Evolutionary conservation across 371 early-diverging fungal genomes (phyloP).

Genomic region (Apophysomyces elegans): DNA sequence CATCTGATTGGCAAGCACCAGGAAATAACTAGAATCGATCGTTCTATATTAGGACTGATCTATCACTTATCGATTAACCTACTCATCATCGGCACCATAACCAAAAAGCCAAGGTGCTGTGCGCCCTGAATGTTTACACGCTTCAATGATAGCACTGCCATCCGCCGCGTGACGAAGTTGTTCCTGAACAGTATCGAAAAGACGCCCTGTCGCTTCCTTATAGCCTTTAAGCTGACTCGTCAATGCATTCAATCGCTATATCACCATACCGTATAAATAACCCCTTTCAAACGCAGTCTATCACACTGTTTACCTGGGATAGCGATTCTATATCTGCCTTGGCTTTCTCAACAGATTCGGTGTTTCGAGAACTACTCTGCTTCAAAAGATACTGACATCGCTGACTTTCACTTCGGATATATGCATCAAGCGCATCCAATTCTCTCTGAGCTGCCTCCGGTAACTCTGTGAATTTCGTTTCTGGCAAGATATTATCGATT

Average conservation of each 20-base stretch:
- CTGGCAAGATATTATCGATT: slow-evolving; percentile 44
- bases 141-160: slow-evolving; percentile 42
- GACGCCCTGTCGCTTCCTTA: slow-evolving; percentile 26
- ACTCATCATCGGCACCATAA: slow-evolving; percentile 45
- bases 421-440: slow-evolving; percentile 43
- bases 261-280: neutral
- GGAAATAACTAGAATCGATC: slow-evolving; percentile 34
- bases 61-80: slow-evolving; percentile 14
- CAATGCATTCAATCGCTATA: slow-evolving; percentile 46
- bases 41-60: neutral
- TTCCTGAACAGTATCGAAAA: slow-evolving; percentile 38
- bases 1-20: slow-evolving; percentile 30
- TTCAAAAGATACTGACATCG: slow-evolving; percentile 43
- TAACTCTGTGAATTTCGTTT: slow-evolving; percentile 45
- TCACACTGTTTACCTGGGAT: slow-evolving; percentile 30
- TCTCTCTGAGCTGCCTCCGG: slow-evolving; percentile 51
- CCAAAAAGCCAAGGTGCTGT: slow-evolving; percentile 48
- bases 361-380: slow-evolving; percentile 36
- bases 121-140: slow-evolving; percentile 39
- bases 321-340: slow-evolving; percentile 33
- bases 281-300: neutral
- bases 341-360: slow-evolving; percentile 28
- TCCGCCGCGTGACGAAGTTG: slow-evolving; percentile 46
- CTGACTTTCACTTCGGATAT: slow-evolving; percentile 43
- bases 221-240: slow-evolving; percentile 34